Evolutionary conservation across 148 eudicot genomes (phyloP), one percentile per base, ranked within the genome.

Genomic region (Cornus florida): DNA sequence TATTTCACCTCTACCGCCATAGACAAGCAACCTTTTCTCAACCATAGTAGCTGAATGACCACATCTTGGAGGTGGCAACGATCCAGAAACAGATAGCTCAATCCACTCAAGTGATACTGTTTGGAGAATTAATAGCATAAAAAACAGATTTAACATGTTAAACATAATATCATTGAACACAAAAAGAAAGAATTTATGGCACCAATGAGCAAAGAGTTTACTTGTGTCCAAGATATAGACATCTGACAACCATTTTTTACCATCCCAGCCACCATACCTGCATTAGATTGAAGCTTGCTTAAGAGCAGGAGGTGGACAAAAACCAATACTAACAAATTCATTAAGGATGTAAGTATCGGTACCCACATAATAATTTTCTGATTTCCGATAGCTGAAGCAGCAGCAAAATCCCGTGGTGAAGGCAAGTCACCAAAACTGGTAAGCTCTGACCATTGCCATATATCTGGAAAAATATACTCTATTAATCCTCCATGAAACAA

Each of bases 191-290:
- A 32, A 28, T 59, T 57, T 4, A 35, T n/a, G 46, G 66, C 23
- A 65, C 35, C 53, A 19, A 22, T 33, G 53, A 35, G 41, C 57
- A 28, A 71, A 71, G 73, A 80, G 70, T 39, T 83, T 92, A 97
- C 99, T 92, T 87, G 99, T 97, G 84, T 97, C 98, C 86, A 97
- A 76, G 81, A 97, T 80, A 82, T 86, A 94, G 71, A 97, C 95
- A 85, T 96, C 99, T 38, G 99, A 91, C 78, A 97, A 80, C 97
- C 98, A 94, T 86, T 86, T 97, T 84, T 89, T 91, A 74, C 99
- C 98, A 88, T 97, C 99, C 94, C 98, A 94, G 62, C 99, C 98
- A 74, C 99, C 99, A 83, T 89, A 94, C 99, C 99, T 97, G 88
- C 84, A 90, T 76, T 48, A 60, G 71, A 81, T 65, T 71, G 19